These are phyloP conservation scores for Verticillium alfalfae DNA, from an alignment of 2,329 filamentous ascomycete species.

Conservation along the genomic window DNA sequence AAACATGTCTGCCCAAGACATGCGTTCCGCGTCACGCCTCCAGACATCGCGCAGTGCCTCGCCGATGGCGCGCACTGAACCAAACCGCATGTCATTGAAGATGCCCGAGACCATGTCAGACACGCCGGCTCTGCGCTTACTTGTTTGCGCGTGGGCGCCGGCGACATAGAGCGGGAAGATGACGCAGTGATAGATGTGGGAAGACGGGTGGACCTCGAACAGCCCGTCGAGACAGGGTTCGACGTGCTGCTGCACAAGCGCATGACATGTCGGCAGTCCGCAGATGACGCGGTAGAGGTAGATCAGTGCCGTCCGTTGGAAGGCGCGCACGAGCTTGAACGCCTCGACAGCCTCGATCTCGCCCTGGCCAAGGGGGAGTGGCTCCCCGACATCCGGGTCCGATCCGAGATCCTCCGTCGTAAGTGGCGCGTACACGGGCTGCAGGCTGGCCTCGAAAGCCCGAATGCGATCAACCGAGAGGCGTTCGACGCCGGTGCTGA, in stretches of 20 bases:
- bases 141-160: conserved; percentile 24
- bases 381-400: not conserved
- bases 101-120: conserved; percentile 14
- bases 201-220: conserved; percentile 24
- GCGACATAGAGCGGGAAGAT: conserved; percentile 30
- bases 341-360: conserved; percentile 25
- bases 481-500: conserved; percentile 10
- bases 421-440: conserved; percentile 19
- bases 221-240: conserved; percentile 28
- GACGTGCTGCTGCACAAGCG: conserved; percentile 31
- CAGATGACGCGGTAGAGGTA: conserved; percentile 36
- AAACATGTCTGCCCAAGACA: conserved; percentile 1
- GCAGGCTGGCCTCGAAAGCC: conserved; percentile 17
- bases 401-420: conserved; percentile 14
- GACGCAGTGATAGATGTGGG: conserved; percentile 31
- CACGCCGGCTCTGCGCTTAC: conserved; percentile 18
- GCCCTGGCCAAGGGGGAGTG: conserved; percentile 1
- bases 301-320: conserved; percentile 33
- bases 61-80: conserved; percentile 23
- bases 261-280: conserved; percentile 28
- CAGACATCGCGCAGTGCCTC: not conserved
- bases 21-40: not conserved
- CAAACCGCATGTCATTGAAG: conserved; percentile 24
- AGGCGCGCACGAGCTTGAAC: conserved; percentile 28
- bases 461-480: conserved; percentile 23